Base-by-base conservation (phyloP, 148 eudicot genomes). In the Pouteria glomerata region DNA sequence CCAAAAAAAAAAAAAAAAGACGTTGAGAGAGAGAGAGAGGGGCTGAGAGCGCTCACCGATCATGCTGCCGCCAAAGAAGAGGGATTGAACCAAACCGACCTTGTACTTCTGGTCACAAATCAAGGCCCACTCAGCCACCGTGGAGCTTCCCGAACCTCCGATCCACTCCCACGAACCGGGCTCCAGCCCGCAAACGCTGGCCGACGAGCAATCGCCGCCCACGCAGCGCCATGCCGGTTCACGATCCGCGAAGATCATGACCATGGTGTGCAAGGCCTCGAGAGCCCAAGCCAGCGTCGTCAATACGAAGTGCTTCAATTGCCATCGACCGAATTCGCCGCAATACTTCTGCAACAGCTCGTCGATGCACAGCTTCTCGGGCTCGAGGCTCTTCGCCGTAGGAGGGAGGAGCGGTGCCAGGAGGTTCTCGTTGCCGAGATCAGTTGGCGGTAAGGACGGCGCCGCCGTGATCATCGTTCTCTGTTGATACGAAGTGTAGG, bases 251-350 rank as follows among this genome's bases (percentile, higher is more conserved):
- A 94, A 94, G 4, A 94, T 89, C 91, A 94, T 90, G 56, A 94
- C 93, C 98, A 94, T 94, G 41, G 93, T 85, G 70, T 91, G 98
- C 24, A 94, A 89, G 5, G 90, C 98, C 85, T 94, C 98, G 0
- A 94, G 77, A 14, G 97, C 96, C 97, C 98, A 94, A 2, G 97
- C 98, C 19, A 94, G 37, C 79, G 89, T 83, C 1, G 97, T 89
- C 4, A 94, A 42, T 0, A 91, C 78, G 21, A 94, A 91, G 81
- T 94, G 98, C 26, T 68, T 72, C 21, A 91, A 13, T 34, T 94
- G 97, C 96, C 96, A 94, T 42, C n/a, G 21, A 31, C 97, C 97
- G 51, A 89, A 91, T 81, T 94, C 98, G 42, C 97, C 98, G 71
- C 96, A 91, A 63, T 89, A 73, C 44, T 77, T 83, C 2, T 76